phyloP scores from a whole-genome alignment of 106 monocot genomes.

The Dioscorea zingiberensis region DNA sequence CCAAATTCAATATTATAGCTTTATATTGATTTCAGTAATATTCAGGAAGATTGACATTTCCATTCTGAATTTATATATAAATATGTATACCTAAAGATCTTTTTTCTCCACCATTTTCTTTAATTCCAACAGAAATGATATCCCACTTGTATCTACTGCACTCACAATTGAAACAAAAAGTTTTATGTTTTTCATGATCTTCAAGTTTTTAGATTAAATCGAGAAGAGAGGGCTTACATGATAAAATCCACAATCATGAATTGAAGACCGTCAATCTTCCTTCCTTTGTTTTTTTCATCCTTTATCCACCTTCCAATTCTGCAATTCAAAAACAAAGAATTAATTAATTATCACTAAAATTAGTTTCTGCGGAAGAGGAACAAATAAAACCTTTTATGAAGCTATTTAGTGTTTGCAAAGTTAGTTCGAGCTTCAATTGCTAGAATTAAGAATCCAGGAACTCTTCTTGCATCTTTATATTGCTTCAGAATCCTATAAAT shows the following conservation, averaged over 20 bases:
- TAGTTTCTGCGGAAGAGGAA: background rate
- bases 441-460: too few species aligned
- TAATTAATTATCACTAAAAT: background rate
- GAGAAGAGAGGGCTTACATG: too few species aligned
- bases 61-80: background rate
- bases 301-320: constrained; percentile 81
- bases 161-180: constrained; percentile 38
- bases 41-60: too few species aligned
- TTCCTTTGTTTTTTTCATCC: constrained; percentile 35
- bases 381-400: constrained; percentile 62
- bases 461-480: too few species aligned
- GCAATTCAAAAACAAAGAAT: too few species aligned
- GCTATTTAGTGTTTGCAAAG: constrained; percentile 73
- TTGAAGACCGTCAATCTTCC: constrained; percentile 29
- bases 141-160: constrained; percentile 67
- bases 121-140: constrained; percentile 57
- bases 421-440: constrained; percentile 75
- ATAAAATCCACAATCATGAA: constrained; percentile 66
- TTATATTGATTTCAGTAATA: too few species aligned
- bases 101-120: constrained; percentile 57
- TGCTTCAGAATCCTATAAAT: constrained; percentile 66
- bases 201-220: too few species aligned
- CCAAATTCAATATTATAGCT: background rate
- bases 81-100: constrained; percentile 38
- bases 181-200: background rate